A percentile compares a stretch with the other conserved stretches of the same genome.
Evolutionary conservation across 345 rosid species (phyloP).

Genomic region (Raphanus sativus): DNA sequence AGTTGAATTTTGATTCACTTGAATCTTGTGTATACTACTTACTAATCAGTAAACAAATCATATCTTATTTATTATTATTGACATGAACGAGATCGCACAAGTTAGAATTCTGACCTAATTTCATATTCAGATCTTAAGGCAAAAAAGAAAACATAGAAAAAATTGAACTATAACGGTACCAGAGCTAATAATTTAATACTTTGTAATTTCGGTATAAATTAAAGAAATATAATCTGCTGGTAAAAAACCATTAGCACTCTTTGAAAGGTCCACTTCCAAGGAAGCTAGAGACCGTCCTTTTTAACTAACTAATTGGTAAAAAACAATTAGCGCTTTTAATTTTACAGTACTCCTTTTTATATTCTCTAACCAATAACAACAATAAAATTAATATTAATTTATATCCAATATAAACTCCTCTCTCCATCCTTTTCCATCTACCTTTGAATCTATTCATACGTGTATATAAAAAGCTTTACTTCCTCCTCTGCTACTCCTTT

Average conservation of each 20-base stretch:
- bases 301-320: no score
- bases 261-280: conserved; percentile 33
- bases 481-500: conserved; percentile 34
- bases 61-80: neutral
- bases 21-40: conserved; percentile 12
- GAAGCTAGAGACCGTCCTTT: conserved; percentile 54
- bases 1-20: conserved; percentile 23
- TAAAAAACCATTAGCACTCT: conserved; percentile 32
- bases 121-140: conserved; percentile 17
- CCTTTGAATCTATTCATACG: conserved; percentile 39
- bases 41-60: neutral
- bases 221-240: neutral
- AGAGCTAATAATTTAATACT: neutral
- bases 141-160: neutral
- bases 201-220: neutral
- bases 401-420: conserved; percentile 1
- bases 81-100: conserved; percentile 9
- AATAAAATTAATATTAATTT: neutral
- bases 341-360: conserved; percentile 36
- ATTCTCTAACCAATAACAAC: conserved; percentile 24
- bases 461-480: conserved; percentile 40
- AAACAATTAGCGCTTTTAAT: conserved; percentile 35
- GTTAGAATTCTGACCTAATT: neutral
- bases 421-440: conserved; percentile 44
- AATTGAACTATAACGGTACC: neutral